Conservation (phyloP, 345 rosid species). For the Gossypium stocksii region DNA sequence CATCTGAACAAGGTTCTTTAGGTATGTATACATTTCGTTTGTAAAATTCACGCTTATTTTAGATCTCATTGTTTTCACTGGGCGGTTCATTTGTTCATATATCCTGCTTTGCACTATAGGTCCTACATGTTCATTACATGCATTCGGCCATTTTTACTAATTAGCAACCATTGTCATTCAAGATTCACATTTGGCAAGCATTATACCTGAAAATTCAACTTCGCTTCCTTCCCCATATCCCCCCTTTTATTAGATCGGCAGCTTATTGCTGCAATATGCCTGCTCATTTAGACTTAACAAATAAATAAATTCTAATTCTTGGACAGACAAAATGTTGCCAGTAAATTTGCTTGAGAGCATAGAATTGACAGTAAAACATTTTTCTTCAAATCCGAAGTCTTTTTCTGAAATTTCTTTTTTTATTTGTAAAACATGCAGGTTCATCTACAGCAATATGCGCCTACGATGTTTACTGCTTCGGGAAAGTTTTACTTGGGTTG, state of each 20-base stretch:
- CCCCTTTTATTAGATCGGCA: too few relatives aligned
- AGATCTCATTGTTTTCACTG: not conserved
- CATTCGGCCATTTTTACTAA: not conserved
- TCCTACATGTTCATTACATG: not conserved
- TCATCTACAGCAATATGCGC: slow-evolving; percentile 55
- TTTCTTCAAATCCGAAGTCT: not conserved
- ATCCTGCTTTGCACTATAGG: not conserved
- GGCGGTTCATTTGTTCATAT: not conserved
- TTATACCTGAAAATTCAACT: not conserved
- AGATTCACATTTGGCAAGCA: not conserved
- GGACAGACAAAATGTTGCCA: not conserved
- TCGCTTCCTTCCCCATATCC: not conserved
- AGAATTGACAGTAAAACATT: not conserved
- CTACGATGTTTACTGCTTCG: slow-evolving; percentile 90
- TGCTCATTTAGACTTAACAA: too few relatives aligned
- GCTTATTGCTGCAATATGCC: too few relatives aligned
- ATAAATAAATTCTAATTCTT: not conserved
- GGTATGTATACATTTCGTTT: slow-evolving; percentile 41
- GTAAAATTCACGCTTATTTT: not conserved
- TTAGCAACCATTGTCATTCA: not conserved
- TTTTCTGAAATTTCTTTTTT: slow-evolving; percentile 16
- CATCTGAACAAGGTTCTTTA: slow-evolving; percentile 66
- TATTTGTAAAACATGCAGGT: slow-evolving; percentile 41
- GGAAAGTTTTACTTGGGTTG: slow-evolving; percentile 90
- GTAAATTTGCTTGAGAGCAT: slow-evolving; percentile 2